Evolutionary conservation across 768 basidiomycete species (phyloP).

Genomic region (Phallus indusiatus): DNA sequence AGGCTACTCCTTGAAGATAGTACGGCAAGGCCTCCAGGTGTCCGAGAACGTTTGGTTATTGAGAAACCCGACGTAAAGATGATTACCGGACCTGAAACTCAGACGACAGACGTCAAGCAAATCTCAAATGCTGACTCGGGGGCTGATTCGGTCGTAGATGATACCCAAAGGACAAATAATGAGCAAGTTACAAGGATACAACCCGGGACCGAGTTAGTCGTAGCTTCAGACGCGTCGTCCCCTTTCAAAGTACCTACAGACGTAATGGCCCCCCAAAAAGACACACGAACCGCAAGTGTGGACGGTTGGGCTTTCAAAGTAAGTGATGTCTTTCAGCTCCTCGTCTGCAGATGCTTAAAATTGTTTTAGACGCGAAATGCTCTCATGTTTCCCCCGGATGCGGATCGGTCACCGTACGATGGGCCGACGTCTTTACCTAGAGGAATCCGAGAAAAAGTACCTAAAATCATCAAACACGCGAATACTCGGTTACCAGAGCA

Average conservation of each 20-base stretch:
- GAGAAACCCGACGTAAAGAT: slow-evolving; percentile 53
- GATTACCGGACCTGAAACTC: slow-evolving; percentile 72
- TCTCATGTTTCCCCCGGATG: slow-evolving; percentile 92
- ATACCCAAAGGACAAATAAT: not conserved
- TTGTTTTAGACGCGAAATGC: slow-evolving; percentile 73
- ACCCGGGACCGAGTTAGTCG: slow-evolving; percentile 7
- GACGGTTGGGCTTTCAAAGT: slow-evolving; percentile 83
- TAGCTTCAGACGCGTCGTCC: slow-evolving; percentile 10
- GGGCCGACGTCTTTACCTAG: slow-evolving; percentile 23
- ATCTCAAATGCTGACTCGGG: slow-evolving; percentile 3
- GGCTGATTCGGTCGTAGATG: not conserved
- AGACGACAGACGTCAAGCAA: slow-evolving; percentile 61
- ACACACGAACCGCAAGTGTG: slow-evolving; percentile 60
- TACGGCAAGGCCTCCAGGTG: slow-evolving; percentile 37
- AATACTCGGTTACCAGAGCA: slow-evolving; percentile 78
- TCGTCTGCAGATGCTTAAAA: not conserved
- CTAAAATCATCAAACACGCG: slow-evolving; percentile 61
- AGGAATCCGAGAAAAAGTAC: slow-evolving; percentile 25
- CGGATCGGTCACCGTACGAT: slow-evolving; percentile 74
- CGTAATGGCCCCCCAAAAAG: slow-evolving; percentile 75
- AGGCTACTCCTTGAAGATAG: slow-evolving; percentile 64
- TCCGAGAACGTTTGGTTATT: slow-evolving; percentile 57
- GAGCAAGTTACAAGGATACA: slow-evolving; percentile 11
- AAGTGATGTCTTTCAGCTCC: slow-evolving; percentile 1
- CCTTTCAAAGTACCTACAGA: slow-evolving; percentile 34